phyloP scores from a whole-genome alignment of 441 rosid genomes.

The Euphorbia schlechtendalii region DNA sequence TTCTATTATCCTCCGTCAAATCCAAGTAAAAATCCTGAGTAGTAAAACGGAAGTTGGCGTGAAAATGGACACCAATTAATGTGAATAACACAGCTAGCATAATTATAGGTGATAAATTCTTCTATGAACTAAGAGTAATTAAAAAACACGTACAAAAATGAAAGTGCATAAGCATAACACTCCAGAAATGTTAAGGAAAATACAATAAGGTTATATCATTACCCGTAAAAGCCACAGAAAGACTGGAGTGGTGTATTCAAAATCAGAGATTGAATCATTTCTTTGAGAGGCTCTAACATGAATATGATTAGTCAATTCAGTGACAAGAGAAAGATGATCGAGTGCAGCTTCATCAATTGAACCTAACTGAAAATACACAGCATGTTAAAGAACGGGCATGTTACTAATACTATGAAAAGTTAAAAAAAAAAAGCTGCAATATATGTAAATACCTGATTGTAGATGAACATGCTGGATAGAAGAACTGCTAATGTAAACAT shows the following conservation, averaged over 20 bases:
- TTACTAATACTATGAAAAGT: too few relatives aligned
- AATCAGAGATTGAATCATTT: conserved; percentile 50
- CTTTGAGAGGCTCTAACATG: conserved; percentile 75
- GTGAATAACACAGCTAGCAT: background rate
- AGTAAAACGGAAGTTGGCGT: conserved; percentile 1
- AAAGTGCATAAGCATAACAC: background rate
- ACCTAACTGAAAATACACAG: conserved; percentile 54
- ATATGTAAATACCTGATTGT: conserved; percentile 59
- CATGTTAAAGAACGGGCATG: background rate
- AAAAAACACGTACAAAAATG: background rate
- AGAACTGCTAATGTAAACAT: conserved; percentile 88
- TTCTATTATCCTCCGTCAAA: background rate
- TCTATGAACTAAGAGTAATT: background rate
- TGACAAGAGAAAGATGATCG: conserved; percentile 83
- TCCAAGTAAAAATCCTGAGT: conserved; percentile 16
- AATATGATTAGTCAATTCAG: conserved; percentile 84
- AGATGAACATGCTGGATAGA: conserved; percentile 85
- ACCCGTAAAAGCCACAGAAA: conserved; percentile 90
- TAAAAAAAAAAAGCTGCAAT: conserved; percentile 4
- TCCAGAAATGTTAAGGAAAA: background rate
- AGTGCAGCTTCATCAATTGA: conserved; percentile 87
- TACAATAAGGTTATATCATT: conserved; percentile 16
- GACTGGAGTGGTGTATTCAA: conserved; percentile 74
- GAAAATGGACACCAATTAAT: background rate
- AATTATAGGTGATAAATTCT: background rate